Base-by-base conservation (phyloP, 2,329 filamentous ascomycete genomes). In the Aureobasidium sp. region DNA sequence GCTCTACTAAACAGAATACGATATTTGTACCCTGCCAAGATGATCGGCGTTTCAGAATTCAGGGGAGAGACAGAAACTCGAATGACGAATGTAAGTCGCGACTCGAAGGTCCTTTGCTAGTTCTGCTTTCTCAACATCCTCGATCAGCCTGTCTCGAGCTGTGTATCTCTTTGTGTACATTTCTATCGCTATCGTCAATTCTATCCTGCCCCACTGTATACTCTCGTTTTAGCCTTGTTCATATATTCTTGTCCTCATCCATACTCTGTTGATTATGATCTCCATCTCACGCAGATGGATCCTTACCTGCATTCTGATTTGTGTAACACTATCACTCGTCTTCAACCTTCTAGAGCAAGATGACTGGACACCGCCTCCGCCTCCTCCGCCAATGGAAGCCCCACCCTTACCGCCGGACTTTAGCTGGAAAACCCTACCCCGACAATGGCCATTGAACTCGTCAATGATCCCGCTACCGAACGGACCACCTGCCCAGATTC, bases 381-480 rank as follows among this genome's bases (percentile, higher is more conserved):
- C 63, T 57, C 60, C 48, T 48, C 52, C 34, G 15, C 55, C 36
- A 49, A 37, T 34, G 34, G 44, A 39, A 36, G 31, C 29, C 5
- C 36, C 34, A 31, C 61, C 31, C 11, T 36, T 57, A 22, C 62
- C 53, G 20, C 48, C 55, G 5, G 51, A 57, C 49, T 72, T 73
- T 64, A 65, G 62, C 64, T 74, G 72, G 72, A 67, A 66, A 47
- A 64, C 71, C 51, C 55, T 73, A 5, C 66, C 65, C 15, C 65
- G 67, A 42, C 65, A 65, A 27, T 96, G 89, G 74, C 92, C 94
- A 0, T 31, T 58, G 20, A 76, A 97, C 2, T 83, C 86, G 64
- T 85, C 87, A 22, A 77, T 94, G 63, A 91, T 91, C 64, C 77
- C 79, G 39, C 79, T 97, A 44, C 93, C 93, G 1, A 87, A 84